Evolutionary conservation across 2,329 filamentous ascomycete species (phyloP).

Genomic region (Claviceps humidiphila): DNA sequence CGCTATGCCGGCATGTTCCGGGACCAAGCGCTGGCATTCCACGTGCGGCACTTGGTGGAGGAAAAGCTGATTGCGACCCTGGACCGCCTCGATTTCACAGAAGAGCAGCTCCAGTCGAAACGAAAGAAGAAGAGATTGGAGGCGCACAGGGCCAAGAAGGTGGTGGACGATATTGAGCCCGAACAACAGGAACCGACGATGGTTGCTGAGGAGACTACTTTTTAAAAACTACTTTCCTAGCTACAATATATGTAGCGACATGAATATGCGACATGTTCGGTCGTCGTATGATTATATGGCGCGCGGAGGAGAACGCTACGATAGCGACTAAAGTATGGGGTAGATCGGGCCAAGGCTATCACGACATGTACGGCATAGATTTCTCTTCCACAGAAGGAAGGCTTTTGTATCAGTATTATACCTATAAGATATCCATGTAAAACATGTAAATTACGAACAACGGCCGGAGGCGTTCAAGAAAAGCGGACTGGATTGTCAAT

Average conservation of each 20-base stretch:
- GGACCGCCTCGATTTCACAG: constrained; percentile 36
- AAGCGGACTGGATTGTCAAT: too few relatives aligned
- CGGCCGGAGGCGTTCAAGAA: too few relatives aligned
- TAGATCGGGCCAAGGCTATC: background rate
- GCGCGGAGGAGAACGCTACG: background rate
- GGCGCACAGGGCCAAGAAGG: constrained; percentile 9
- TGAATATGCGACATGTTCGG: background rate
- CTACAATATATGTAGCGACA: background rate
- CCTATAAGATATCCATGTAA: background rate
- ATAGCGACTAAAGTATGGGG: background rate
- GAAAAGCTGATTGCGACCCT: constrained; percentile 45
- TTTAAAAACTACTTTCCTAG: background rate
- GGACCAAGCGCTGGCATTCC: constrained; percentile 60
- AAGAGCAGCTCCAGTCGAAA: constrained; percentile 17
- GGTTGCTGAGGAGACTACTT: background rate
- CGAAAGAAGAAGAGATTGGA: constrained; percentile 13
- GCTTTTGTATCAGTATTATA: background rate
- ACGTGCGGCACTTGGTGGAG: constrained; percentile 69
- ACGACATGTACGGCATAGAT: background rate
- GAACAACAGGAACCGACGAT: background rate
- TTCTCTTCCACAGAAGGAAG: background rate
- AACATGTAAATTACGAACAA: background rate
- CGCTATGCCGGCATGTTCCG: constrained; percentile 71
- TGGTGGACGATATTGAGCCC: background rate
- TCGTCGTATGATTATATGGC: too few relatives aligned